A percentile compares a stretch with the other conserved stretches of the same genome.
Conservation (phyloP, 1,139 yeast species). For the Lizanozyma gosingica region DNA sequence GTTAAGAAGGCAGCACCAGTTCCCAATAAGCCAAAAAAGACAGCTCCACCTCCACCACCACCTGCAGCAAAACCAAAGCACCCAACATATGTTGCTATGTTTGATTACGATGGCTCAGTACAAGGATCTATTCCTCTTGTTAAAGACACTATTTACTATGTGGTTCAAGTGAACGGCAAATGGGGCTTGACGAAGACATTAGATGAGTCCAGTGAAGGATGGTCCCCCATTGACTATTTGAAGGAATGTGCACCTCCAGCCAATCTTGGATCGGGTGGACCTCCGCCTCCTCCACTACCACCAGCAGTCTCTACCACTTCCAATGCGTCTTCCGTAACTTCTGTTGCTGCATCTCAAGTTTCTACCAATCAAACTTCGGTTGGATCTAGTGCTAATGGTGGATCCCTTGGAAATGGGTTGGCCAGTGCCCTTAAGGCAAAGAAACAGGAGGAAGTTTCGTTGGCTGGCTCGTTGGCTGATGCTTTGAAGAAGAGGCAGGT, state of each 20-base stretch:
- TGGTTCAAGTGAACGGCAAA: conserved; percentile 69
- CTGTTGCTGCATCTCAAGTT: conserved; percentile 7
- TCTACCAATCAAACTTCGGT: conserved; percentile 6
- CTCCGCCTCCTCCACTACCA: conserved; percentile 24
- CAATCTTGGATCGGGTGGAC: conserved; percentile 14
- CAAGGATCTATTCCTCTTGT: conserved; percentile 69
- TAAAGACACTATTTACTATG: conserved; percentile 67
- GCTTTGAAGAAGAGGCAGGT: conserved; percentile 83
- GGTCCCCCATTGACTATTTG: conserved; percentile 95
- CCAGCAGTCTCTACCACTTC: conserved; percentile 11
- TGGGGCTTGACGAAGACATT: conserved; percentile 85
- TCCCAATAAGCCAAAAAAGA: conserved; percentile 26
- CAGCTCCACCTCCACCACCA: conserved; percentile 61
- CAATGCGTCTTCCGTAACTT: conserved; percentile 4
- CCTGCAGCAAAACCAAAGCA: conserved; percentile 54
- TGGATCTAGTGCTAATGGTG: conserved; percentile 12
- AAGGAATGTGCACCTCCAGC: conserved; percentile 50
- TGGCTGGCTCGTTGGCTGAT: conserved; percentile 85
- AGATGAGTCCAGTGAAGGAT: conserved; percentile 78
- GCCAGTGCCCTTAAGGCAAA: conserved; percentile 70
- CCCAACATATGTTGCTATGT: conserved; percentile 81
- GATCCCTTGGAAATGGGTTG: conserved; percentile 49
- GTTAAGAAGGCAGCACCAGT: conserved; percentile 28
- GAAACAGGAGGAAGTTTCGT: conserved; percentile 50
- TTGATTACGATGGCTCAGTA: conserved; percentile 84